Conservation (phyloP, 2,329 filamentous ascomycete species). For the Stenocarpella maydis region DNA sequence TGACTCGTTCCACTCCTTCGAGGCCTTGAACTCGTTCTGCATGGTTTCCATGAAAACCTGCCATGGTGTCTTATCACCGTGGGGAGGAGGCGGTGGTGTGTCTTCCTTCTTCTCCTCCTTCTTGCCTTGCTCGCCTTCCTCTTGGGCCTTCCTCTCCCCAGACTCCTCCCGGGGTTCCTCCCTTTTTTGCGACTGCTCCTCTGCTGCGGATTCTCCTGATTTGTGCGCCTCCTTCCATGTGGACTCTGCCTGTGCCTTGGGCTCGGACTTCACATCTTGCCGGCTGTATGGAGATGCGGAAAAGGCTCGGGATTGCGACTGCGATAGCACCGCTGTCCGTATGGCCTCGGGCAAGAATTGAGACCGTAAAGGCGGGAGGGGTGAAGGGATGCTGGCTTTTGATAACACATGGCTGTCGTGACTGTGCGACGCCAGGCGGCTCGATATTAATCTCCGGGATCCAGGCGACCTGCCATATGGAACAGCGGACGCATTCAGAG, state of each 20-base stretch:
- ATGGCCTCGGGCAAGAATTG: slow-evolving; percentile 54
- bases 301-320: slow-evolving; percentile 47
- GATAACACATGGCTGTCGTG: slow-evolving; percentile 40
- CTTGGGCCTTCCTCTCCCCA: slow-evolving; percentile 52
- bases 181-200: slow-evolving; percentile 47
- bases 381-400: slow-evolving; percentile 42
- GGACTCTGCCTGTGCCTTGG: slow-evolving; percentile 47
- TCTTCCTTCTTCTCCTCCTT: slow-evolving; percentile 72
- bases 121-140: slow-evolving; percentile 58
- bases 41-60: slow-evolving; percentile 99
- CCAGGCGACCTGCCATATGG: slow-evolving; percentile 56
- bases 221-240: slow-evolving; percentile 46
- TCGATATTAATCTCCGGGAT: slow-evolving; percentile 56
- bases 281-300: slow-evolving; percentile 47
- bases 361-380: slow-evolving; percentile 53
- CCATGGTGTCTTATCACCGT: slow-evolving; percentile 98
- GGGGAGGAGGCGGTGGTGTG: slow-evolving; percentile 86
- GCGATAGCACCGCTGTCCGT: slow-evolving; percentile 44
- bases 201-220: slow-evolving; percentile 44
- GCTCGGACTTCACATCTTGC: slow-evolving; percentile 46
- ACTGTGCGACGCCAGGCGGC: slow-evolving; percentile 41
- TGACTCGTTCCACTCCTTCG: slow-evolving; percentile 98
- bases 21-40: slow-evolving; percentile 90
- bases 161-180: slow-evolving; percentile 55
- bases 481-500: slow-evolving; percentile 44